Conservation (phyloP, 352 stramenopile species). For the Phytophthora crassamura region DNA sequence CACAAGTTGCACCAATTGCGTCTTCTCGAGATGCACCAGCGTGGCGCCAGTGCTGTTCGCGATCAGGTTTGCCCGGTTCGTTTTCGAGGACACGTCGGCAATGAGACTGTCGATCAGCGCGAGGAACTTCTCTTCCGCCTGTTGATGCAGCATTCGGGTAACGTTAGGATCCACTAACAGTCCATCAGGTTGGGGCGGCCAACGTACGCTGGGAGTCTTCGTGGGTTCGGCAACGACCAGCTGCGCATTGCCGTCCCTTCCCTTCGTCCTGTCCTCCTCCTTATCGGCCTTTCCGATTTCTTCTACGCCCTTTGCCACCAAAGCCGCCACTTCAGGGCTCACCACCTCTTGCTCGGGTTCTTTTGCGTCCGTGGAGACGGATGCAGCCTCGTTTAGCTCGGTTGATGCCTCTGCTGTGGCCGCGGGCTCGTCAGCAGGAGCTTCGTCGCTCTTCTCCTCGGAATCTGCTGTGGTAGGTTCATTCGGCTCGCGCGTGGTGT, state of each 20-base stretch:
- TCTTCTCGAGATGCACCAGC: slow-evolving; percentile 81
- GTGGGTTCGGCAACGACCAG: slow-evolving; percentile 14
- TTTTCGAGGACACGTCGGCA: slow-evolving; percentile 62
- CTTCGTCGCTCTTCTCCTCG: background rate
- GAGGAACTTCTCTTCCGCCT: slow-evolving; percentile 70
- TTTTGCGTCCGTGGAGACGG: slow-evolving; percentile 19
- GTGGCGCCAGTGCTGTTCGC: slow-evolving; percentile 76
- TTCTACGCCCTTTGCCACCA: background rate
- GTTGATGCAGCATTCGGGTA: background rate
- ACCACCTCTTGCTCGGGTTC: slow-evolving; percentile 32
- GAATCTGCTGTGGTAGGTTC: background rate
- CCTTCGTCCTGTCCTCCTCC: background rate
- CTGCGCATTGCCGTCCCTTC: slow-evolving; percentile 5
- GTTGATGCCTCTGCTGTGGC: background rate
- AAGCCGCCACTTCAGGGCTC: background rate
- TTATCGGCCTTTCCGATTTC: background rate
- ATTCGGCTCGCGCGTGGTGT: slow-evolving; percentile 1
- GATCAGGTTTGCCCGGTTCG: slow-evolving; percentile 63
- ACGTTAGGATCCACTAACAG: slow-evolving; percentile 1
- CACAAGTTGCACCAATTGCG: slow-evolving; percentile 64
- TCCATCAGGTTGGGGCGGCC: background rate
- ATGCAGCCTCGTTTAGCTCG: slow-evolving; percentile 4
- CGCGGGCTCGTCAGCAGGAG: background rate
- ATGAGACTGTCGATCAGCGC: slow-evolving; percentile 65
- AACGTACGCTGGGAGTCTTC: slow-evolving; percentile 30